Conservation (phyloP, 75 land plant genomes). For the Ceratopteris richardii region DNA sequence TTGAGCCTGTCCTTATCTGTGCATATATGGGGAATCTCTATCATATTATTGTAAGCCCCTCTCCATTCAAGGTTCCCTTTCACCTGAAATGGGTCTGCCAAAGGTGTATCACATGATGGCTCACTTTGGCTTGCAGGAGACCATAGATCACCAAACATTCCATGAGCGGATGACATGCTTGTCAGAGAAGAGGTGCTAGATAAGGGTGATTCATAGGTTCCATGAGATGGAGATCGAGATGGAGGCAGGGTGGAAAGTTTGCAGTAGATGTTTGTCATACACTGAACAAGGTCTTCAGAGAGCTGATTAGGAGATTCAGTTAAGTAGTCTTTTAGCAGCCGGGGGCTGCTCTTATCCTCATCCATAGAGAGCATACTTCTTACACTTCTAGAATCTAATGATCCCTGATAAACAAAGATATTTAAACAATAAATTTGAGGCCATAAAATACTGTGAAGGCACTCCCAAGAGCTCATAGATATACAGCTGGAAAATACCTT, state of each 20-base stretch:
- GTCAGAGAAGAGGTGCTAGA: conserved; percentile 32
- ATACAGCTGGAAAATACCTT: too few relatives aligned
- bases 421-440: too few relatives aligned
- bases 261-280: conserved; percentile 71
- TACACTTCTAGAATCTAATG: too few relatives aligned
- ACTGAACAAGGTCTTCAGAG: conserved; percentile 80
- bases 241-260: conserved; percentile 32
- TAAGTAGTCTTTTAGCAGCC: conserved; percentile 49
- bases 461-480: too few relatives aligned
- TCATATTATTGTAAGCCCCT: conserved; percentile 64
- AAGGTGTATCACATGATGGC: conserved; percentile 17
- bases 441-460: too few relatives aligned
- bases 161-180: conserved; percentile 14
- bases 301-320: conserved; percentile 59
- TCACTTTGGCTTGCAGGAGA: conserved; percentile 15
- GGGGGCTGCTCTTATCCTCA: conserved; percentile 7
- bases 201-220: conserved; percentile 28
- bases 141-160: conserved; percentile 10
- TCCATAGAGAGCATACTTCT: too few relatives aligned
- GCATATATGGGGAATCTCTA: conserved; percentile 63
- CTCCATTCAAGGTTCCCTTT: conserved; percentile 24
- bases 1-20: conserved; percentile 53
- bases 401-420: too few relatives aligned
- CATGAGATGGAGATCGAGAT: conserved; percentile 10
- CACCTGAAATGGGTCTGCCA: conserved; percentile 38